Evolutionary conservation across 148 eudicot species (phyloP).

Genomic region (Pouteria glomerata): DNA sequence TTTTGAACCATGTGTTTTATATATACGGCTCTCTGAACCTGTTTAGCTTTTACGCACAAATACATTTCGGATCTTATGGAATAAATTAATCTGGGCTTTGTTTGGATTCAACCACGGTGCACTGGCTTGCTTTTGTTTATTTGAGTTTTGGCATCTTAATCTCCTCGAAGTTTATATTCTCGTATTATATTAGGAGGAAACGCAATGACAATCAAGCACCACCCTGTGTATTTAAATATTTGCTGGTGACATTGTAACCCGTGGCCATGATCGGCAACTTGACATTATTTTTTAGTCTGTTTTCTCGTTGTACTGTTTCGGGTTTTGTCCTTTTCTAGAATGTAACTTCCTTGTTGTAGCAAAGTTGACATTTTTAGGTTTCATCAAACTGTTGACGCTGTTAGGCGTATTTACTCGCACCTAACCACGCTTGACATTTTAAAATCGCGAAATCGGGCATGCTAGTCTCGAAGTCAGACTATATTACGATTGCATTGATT

Average conservation of each 20-base stretch:
- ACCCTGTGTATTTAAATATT: not conserved
- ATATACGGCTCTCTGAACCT: not conserved
- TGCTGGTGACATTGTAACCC: slow-evolving; percentile 2
- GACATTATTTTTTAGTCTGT: not conserved
- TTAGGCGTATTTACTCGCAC: not conserved
- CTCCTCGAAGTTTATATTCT: slow-evolving; percentile 20
- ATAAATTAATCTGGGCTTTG: not conserved
- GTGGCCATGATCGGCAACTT: slow-evolving; percentile 12
- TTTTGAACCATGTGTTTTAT: not conserved
- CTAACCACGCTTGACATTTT: not conserved
- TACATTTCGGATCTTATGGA: not conserved
- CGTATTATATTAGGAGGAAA: not conserved
- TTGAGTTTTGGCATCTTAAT: slow-evolving; percentile 20
- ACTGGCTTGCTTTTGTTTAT: slow-evolving; percentile 7
- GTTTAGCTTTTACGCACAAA: not conserved
- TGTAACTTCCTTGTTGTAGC: not conserved
- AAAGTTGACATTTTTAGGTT: slow-evolving; percentile 10
- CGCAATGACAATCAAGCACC: not conserved
- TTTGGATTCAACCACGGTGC: slow-evolving; percentile 14
- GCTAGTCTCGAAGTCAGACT: not conserved
- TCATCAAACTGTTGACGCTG: slow-evolving; percentile 5
- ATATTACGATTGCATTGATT: not conserved
- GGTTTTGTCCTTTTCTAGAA: not conserved
- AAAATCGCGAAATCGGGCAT: not conserved
- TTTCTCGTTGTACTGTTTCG: not conserved